Percentiles rank a stretch among this genome's conserved stretches.
phyloP scores from a whole-genome alignment of 192 early-diverging fungal genomes.

The Coemansia sp. region DNA sequence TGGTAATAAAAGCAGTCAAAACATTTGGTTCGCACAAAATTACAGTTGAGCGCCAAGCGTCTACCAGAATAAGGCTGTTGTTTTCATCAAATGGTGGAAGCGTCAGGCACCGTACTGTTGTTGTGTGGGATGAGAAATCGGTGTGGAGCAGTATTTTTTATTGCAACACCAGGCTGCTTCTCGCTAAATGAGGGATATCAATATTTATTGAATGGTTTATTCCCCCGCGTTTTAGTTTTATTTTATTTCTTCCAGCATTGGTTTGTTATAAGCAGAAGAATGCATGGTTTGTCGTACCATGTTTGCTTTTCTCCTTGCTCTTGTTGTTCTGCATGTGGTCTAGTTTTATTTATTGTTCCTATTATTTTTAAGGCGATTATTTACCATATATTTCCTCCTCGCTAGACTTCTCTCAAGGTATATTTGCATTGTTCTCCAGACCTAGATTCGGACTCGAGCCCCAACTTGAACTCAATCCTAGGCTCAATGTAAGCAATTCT shows the following conservation, averaged over 20 bases:
- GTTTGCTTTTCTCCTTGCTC: not conserved
- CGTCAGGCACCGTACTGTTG: not conserved
- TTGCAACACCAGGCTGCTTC: not conserved
- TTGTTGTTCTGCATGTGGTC: not conserved
- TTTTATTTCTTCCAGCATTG: not conserved
- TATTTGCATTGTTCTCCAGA: not conserved
- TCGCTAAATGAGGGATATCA: not conserved
- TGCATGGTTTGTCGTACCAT: not conserved
- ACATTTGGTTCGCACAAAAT: not conserved
- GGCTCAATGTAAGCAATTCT: not conserved
- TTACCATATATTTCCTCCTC: not conserved
- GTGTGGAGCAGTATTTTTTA: slow-evolving; percentile 6
- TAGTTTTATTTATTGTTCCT: not conserved
- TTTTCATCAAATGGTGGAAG: not conserved
- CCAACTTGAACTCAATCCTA: too few species aligned
- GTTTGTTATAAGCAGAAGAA: not conserved
- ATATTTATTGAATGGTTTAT: not conserved
- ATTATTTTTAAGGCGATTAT: not conserved
- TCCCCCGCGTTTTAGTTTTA: not conserved
- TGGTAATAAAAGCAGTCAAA: not conserved
- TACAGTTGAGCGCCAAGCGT: too few species aligned
- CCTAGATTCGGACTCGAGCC: too few species aligned
- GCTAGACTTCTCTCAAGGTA: not conserved
- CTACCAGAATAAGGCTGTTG: not conserved
- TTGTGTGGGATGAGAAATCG: slow-evolving; percentile 1